A percentile compares a stretch with the other conserved stretches of the same genome.
These are phyloP conservation scores for Larix kaempferi DNA, from an alignment of 75 land plant genomes.

Conservation along the genomic window DNA sequence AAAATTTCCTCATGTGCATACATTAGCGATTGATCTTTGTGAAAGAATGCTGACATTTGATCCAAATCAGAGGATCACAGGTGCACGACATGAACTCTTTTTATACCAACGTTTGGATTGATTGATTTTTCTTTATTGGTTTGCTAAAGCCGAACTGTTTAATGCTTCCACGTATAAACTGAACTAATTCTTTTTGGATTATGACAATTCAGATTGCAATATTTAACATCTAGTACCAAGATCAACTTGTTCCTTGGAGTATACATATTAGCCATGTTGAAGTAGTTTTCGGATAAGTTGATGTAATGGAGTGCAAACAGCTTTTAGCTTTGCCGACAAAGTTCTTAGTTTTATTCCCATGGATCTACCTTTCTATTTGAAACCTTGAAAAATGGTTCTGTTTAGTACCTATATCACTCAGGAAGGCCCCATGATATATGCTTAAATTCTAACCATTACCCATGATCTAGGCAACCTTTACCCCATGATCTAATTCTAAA, in stretches of 20 bases:
- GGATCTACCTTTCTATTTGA: background rate
- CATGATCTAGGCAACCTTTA: no score
- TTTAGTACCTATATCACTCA: background rate
- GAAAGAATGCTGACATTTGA: slow-evolving; percentile 88
- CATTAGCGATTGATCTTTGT: slow-evolving; percentile 71
- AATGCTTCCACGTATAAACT: background rate
- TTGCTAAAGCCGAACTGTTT: background rate
- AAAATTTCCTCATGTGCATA: slow-evolving; percentile 63
- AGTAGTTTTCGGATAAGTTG: background rate
- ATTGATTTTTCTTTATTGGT: background rate
- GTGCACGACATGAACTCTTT: slow-evolving; percentile 20
- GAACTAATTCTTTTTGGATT: background rate
- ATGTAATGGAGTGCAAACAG: background rate
- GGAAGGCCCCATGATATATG: background rate
- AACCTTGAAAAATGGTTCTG: background rate
- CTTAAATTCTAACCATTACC: no score
- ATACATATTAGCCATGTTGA: background rate
- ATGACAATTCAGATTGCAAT: background rate
- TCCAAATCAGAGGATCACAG: slow-evolving; percentile 74
- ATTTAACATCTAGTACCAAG: background rate
- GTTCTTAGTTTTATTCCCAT: background rate
- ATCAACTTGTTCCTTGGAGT: background rate
- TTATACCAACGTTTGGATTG: background rate
- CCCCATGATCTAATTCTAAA: background rate
- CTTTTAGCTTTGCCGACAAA: background rate